phyloP scores from a whole-genome alignment of 768 basidiomycete species.

The Daedaleopsis sinensis region DNA sequence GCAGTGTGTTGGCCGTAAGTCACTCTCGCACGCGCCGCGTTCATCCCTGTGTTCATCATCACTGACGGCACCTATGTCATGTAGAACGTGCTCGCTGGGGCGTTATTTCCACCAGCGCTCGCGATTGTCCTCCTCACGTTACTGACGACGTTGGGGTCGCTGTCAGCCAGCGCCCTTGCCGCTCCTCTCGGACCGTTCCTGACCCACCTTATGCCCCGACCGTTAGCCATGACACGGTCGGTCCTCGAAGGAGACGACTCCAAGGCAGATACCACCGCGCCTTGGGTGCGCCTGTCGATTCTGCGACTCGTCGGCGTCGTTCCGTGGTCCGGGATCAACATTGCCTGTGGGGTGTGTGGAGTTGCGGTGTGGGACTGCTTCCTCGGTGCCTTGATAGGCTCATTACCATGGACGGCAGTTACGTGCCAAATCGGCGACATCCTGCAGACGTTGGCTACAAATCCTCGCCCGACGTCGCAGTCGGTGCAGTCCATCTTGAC shows the following conservation, averaged over 20 bases:
- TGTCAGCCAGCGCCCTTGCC: constrained; percentile 78
- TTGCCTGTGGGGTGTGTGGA: constrained; percentile 91
- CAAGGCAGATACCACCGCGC: constrained; percentile 33
- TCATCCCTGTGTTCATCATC: constrained; percentile 16
- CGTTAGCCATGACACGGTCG: constrained; percentile 80
- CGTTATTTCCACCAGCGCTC: constrained; percentile 78
- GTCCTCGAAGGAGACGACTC: constrained; percentile 74
- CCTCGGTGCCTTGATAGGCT: constrained; percentile 82
- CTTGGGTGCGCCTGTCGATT: constrained; percentile 86
- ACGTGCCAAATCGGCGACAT: constrained; percentile 91
- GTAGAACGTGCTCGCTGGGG: constrained; percentile 89
- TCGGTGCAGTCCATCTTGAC: constrained; percentile 85
- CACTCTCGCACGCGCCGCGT: neutral
- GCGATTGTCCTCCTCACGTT: constrained; percentile 82
- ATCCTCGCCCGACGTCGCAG: constrained; percentile 69
- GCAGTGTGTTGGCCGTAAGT: constrained; percentile 88
- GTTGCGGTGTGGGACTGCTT: constrained; percentile 76
- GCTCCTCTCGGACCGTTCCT: constrained; percentile 86
- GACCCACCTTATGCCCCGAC: constrained; percentile 78
- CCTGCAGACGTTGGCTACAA: constrained; percentile 78
- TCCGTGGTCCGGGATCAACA: constrained; percentile 97
- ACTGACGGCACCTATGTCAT: constrained; percentile 8
- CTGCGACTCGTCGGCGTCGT: constrained; percentile 91
- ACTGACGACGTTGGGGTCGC: constrained; percentile 87
- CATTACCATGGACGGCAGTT: constrained; percentile 88